phyloP scores from a whole-genome alignment of 179 eudicot genomes.

The Beta lomatogona region DNA sequence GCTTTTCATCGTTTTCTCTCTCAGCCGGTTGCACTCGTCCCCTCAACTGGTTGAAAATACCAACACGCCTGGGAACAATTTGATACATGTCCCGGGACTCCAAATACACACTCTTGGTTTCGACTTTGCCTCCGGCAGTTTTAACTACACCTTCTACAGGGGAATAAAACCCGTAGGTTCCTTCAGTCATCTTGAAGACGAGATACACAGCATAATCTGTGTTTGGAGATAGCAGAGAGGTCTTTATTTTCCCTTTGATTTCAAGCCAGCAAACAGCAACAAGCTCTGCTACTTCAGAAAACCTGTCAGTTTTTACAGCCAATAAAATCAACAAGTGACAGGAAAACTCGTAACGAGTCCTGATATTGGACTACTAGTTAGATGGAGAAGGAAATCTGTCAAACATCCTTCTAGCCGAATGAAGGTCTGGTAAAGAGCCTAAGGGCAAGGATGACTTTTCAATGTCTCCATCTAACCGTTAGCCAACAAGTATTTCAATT shows the following conservation, averaged over 20 bases:
- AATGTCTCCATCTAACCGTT: too few species aligned
- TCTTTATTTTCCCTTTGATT: conserved; percentile 42
- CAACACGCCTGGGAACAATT: conserved; percentile 31
- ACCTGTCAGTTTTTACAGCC: conserved; percentile 38
- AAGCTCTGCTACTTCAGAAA: conserved; percentile 55
- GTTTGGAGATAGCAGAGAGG: conserved; percentile 39
- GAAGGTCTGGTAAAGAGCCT: too few species aligned
- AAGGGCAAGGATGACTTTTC: too few species aligned
- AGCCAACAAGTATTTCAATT: too few species aligned
- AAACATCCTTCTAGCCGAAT: too few species aligned
- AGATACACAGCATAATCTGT: conserved; percentile 55
- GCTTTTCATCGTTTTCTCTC: conserved; percentile 5
- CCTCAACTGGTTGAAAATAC: conserved; percentile 26
- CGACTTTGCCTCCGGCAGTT: conserved; percentile 25
- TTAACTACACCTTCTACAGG: conserved; percentile 29
- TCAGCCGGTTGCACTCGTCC: conserved; percentile 6
- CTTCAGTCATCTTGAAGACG: conserved; percentile 37
- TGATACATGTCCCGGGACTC: conserved; percentile 16
- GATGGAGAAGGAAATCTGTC: too few species aligned
- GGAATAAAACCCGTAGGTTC: conserved; percentile 31
- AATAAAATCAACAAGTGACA: too few species aligned
- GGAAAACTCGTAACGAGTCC: too few species aligned
- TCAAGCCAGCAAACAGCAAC: conserved; percentile 57
- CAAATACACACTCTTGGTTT: conserved; percentile 29
- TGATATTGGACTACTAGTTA: too few species aligned